These are phyloP conservation scores for Exophiala alcalophila DNA, from an alignment of 2,329 filamentous ascomycete species.

Conservation along the genomic window DNA sequence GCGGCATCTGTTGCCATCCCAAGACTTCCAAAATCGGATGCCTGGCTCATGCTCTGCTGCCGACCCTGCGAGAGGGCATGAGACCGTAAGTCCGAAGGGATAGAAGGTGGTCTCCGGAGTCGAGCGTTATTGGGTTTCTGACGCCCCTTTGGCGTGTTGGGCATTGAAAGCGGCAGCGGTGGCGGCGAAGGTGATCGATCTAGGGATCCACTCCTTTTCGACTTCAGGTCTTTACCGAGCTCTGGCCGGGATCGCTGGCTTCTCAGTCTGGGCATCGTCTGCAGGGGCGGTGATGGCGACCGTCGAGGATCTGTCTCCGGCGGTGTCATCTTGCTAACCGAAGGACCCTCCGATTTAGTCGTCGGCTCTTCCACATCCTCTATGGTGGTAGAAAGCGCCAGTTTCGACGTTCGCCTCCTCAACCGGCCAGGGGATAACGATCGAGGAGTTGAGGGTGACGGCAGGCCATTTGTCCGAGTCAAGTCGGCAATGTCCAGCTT, in stretches of 20 bases:
- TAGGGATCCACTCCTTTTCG: not conserved
- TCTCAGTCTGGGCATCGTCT: conserved; percentile 33
- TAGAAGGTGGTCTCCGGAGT: conserved; percentile 34
- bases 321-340: conserved; percentile 34
- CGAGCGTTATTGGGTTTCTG: conserved; percentile 40
- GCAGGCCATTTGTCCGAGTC: conserved; percentile 48
- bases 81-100: conserved; percentile 50
- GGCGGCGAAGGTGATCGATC: conserved; percentile 28
- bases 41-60: conserved; percentile 27
- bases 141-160: conserved; percentile 32
- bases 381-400: conserved; percentile 41
- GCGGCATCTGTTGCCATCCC: conserved; percentile 56
- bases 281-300: conserved; percentile 43
- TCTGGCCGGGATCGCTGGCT: conserved; percentile 30
- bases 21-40: conserved; percentile 47
- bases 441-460: conserved; percentile 42
- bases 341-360: too few species aligned
- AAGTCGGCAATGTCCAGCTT: conserved; percentile 84
- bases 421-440: conserved; percentile 50
- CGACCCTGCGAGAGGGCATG: conserved; percentile 41
- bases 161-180: conserved; percentile 10
- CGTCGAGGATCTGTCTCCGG: conserved; percentile 26
- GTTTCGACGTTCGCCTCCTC: conserved; percentile 55
- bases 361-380: conserved; percentile 33
- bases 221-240: conserved; percentile 12